These are phyloP conservation scores for Coemansia sp. DNA, from an alignment of 192 early-diverging fungal genomes.

Conservation along the genomic window DNA sequence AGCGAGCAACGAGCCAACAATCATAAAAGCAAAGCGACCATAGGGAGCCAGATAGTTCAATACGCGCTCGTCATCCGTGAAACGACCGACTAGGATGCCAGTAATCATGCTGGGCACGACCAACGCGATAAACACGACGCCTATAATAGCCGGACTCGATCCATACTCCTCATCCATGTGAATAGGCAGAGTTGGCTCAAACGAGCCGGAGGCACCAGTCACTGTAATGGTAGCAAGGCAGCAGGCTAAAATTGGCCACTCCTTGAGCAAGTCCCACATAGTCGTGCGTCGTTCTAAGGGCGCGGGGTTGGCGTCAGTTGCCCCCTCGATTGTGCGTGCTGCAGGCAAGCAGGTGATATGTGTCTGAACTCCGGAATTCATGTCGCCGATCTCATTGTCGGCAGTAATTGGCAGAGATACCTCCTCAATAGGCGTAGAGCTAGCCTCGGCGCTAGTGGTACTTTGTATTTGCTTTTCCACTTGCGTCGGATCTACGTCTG, in stretches of 20 bases:
- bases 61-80: constrained; percentile 39
- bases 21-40: constrained; percentile 47
- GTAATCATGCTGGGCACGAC: constrained; percentile 69
- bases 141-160: constrained; percentile 27
- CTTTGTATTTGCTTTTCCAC: constrained; percentile 5
- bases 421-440: background rate
- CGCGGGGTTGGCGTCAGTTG: background rate
- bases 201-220: constrained; percentile 36
- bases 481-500: constrained; percentile 8
- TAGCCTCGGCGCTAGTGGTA: background rate
- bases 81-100: constrained; percentile 60
- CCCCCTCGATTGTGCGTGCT: background rate
- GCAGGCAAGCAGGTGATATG: background rate
- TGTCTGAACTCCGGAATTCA: constrained; percentile 3
- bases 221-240: constrained; percentile 44
- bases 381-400: background rate
- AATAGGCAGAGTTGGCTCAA: constrained; percentile 54
- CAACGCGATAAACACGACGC: constrained; percentile 67
- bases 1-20: constrained; percentile 26
- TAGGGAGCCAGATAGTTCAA: constrained; percentile 35
- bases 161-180: constrained; percentile 38
- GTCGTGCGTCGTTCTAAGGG: constrained; percentile 26
- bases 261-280: constrained; percentile 52
- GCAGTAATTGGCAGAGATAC: background rate
- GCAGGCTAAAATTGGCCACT: constrained; percentile 52